phyloP scores from a whole-genome alignment of 2,329 filamentous ascomycete genomes.

The Fonsecaea pedrosoi region DNA sequence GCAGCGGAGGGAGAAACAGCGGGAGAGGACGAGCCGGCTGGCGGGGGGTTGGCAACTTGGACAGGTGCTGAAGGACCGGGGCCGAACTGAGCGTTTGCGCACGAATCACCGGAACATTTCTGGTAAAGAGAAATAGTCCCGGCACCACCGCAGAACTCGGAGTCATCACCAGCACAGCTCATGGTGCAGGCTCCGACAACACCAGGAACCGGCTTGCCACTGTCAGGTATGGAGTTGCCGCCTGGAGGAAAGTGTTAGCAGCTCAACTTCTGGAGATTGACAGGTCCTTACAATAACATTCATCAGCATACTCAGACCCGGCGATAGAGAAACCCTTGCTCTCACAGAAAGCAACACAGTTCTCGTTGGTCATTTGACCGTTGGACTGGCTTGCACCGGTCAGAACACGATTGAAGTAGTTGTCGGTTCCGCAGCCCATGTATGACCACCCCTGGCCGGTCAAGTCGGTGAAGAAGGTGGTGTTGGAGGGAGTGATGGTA shows the following conservation, averaged over 20 bases:
- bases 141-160: conserved; percentile 41
- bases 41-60: conserved; percentile 18
- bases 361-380: conserved; percentile 41
- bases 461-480: conserved; percentile 55
- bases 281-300: conserved; percentile 39
- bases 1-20: conserved; percentile 13
- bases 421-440: conserved; percentile 66
- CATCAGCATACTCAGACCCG: conserved; percentile 42
- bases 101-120: conserved; percentile 39
- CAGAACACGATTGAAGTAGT: conserved; percentile 48
- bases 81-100: conserved; percentile 33
- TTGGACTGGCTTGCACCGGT: conserved; percentile 38
- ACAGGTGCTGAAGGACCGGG: conserved; percentile 10
- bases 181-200: conserved; percentile 41
- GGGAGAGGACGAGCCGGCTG: conserved; percentile 12
- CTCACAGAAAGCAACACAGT: conserved; percentile 44
- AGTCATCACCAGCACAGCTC: conserved; percentile 40
- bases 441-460: conserved; percentile 62
- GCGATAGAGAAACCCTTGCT: conserved; percentile 44
- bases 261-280: not conserved
- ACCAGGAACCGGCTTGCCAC: conserved; percentile 40
- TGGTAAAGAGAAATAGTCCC: conserved; percentile 40
- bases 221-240: conserved; percentile 37
- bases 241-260: conserved; percentile 24
- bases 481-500: conserved; percentile 39